Evolutionary conservation across 139 green algal genomes (phyloP), one percentile per base, ranked within the genome.

Genomic region (Marvania coccoides): DNA sequence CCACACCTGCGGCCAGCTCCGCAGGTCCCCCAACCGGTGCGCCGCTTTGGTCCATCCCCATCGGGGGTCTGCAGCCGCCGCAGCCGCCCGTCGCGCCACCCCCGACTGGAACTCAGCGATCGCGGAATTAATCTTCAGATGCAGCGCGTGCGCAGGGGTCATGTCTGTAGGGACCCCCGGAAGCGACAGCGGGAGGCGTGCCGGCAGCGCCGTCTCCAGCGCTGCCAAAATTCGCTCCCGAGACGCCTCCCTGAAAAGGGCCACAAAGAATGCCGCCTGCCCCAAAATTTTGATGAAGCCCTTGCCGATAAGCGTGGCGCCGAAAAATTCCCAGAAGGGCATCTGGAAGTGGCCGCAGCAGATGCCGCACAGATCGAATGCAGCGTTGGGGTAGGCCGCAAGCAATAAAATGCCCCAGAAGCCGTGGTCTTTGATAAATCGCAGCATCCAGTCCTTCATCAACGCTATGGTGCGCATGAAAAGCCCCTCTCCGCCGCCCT

Each of bases 351-450:
- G 81, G 34, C 90, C 90, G 71, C 90, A 97, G 81, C 80, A 88
- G 39, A 97, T 90, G 51, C 90, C 90, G 77, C 90, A 97, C 37
- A 97, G 73, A 73, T 97, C 90, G 68, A 97, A 97, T 6, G 82
- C 79, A 19, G 87, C 86, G 70, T 97, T 97, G 26, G 90, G 90
- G 76, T 83, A 96, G 6, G 87, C 85, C 6, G 88, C 82, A n/a
- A 97, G 76, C 56, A 90, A 53, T 35, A 97, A 75, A n/a, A 97
- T 90, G 29, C 83, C 90, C 62, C 80, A 69, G 58, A 97, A 96
- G 31, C 90, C 90, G 58, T 89, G 76, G 46, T 64, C 61, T 64
- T 84, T 60, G 51, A 96, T 92, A 65, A 96, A 79, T 3, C 48
- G 12, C 47, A 94, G 80, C 89, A 96, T 96, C 89, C 83, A 92